Evolutionary conservation across 2,329 filamentous ascomycete genomes (phyloP).

Genomic region (Claviceps sp.): DNA sequence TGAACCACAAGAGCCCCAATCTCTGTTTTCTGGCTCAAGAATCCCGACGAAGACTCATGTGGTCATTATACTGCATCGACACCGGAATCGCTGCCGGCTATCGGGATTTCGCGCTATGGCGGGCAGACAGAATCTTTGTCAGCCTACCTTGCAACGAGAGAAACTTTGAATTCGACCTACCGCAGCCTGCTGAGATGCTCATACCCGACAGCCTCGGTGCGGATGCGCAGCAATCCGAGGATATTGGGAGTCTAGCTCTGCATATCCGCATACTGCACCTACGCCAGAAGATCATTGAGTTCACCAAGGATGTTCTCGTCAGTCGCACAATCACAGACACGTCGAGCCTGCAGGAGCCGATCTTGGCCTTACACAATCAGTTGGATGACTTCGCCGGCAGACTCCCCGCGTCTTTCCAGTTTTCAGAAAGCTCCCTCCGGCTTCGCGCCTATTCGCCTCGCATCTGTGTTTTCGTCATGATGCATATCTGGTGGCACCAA

Average conservation of each 20-base stretch:
- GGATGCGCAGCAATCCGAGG: conserved; percentile 28
- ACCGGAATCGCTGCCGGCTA: conserved; percentile 28
- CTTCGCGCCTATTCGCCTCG: conserved; percentile 43
- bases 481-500: conserved; percentile 45
- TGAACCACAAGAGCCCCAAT: conserved; percentile 28
- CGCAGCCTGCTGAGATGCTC: conserved; percentile 40
- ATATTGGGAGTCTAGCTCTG: conserved; percentile 41
- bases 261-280: conserved; percentile 43
- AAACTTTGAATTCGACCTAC: conserved; percentile 42
- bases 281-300: conserved; percentile 39
- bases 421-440: conserved; percentile 41
- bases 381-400: conserved; percentile 39
- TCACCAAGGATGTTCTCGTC: conserved; percentile 29
- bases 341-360: conserved; percentile 24
- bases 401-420: conserved; percentile 41
- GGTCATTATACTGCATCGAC: conserved; percentile 31
- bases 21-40: conserved; percentile 28
- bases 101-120: conserved; percentile 31
- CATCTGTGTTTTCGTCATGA: conserved; percentile 45
- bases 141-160: conserved; percentile 29
- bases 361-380: conserved; percentile 34
- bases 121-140: conserved; percentile 27
- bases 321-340: conserved; percentile 27
- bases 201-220: conserved; percentile 30
- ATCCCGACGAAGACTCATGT: conserved; percentile 29